Base-by-base conservation (phyloP, 2,329 filamentous ascomycete species). In the Fusarium piperis region DNA sequence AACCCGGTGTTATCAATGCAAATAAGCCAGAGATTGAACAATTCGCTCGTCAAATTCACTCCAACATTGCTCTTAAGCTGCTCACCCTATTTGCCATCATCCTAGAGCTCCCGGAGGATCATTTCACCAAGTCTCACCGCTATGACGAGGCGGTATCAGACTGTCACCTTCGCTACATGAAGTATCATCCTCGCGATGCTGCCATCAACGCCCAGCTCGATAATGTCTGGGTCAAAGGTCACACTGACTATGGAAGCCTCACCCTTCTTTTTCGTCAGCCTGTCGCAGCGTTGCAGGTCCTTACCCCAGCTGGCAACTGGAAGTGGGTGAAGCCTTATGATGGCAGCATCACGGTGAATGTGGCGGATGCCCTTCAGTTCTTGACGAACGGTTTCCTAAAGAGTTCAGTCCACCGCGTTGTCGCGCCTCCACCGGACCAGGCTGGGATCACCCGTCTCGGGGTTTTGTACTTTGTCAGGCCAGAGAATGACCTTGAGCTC, bases 271-370 rank as follows among this genome's bases (percentile, higher is more conserved):
- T 53, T 10, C 48, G 48, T 2, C 48, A 53, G 10, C 48, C 48
- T 2, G 48, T 53, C 12, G 48, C 48, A 3, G 48, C 48, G n/a
- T 10, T 53, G 18, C 48, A 53, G 6, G 48, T 53, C 3, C 48
- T 13, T 4, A 53, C 28, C 8, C 48, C 48, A 16, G 20, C 10
- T 8, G 48, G 48, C 4, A n/a, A 59, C 15, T 59, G 56, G 56
- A 46, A 59, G 28, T 59, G 56, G 48, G 56, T 59, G 11, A 59
- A 59, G 20, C 56, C 56, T 4, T 59, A 59, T 2, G 56, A 59
- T n/a, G 28, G 56, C 4, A 59, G 56, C 8, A 59, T 59, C 26
- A 59, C 56, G 1, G 56, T 59, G 10, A 59, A 59, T 20, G 30
- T 59, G 13, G 56, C 56, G 12, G 56, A 59, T 28, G 56, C 56